Conservation (phyloP, 2,329 filamentous ascomycete genomes). For the Gnomoniopsis sp. region DNA sequence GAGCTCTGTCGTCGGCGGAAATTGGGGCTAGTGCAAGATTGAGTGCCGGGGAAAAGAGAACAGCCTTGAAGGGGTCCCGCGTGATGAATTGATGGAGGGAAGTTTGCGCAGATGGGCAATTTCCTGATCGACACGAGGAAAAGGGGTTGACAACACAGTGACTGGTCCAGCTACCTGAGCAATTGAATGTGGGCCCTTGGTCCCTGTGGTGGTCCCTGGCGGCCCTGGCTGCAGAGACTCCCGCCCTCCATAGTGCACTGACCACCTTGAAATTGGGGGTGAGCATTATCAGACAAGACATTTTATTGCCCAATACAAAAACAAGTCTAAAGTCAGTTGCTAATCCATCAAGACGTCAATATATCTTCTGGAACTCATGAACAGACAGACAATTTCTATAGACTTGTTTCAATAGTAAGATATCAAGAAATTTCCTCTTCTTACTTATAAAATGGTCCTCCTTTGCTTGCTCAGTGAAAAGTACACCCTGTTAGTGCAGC, state of each 20-base stretch:
- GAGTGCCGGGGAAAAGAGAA: not conserved
- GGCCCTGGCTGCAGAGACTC: not conserved
- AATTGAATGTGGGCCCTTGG: slow-evolving; percentile 2
- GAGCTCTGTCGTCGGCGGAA: not conserved
- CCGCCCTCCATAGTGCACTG: not conserved
- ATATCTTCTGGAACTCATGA: too few species aligned
- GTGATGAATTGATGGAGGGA: slow-evolving; percentile 1
- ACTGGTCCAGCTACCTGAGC: not conserved
- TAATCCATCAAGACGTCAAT: too few species aligned
- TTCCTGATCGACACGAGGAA: slow-evolving; percentile 3
- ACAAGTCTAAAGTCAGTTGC: not conserved
- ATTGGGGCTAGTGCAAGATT: not conserved
- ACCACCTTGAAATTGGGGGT: not conserved
- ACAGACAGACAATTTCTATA: too few species aligned
- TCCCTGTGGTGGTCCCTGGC: not conserved
- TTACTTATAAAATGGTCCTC: too few species aligned
- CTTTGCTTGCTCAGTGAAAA: too few species aligned
- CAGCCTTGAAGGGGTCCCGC: not conserved
- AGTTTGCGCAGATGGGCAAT: slow-evolving; percentile 9
- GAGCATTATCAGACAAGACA: not conserved
- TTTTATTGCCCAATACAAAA: not conserved
- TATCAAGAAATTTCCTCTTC: not conserved
- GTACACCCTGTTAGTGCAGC: not conserved
- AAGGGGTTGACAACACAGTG: slow-evolving; percentile 6
- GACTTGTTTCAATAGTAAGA: too few species aligned